phyloP scores from a whole-genome alignment of 345 rosid genomes.

The Arabidopsis thaliana region TAIR10.1 NC_003070.9:1948501-1949000 shows the following conservation, averaged over 20 bases:
- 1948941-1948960: slow-evolving; percentile 65
- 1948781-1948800: slow-evolving; percentile 61
- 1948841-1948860: slow-evolving; percentile 61
- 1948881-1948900: not conserved
- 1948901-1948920: slow-evolving; percentile 20
- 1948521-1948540: not conserved
- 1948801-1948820: slow-evolving; percentile 79
- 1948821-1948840: slow-evolving; percentile 76
- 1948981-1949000: slow-evolving; percentile 96
- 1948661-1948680: slow-evolving; percentile 83
- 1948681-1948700: slow-evolving; percentile 75
- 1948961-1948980: slow-evolving; percentile 77
- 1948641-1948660: slow-evolving; percentile 81
- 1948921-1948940: slow-evolving; percentile 61
- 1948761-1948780: slow-evolving; percentile 71
- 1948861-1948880: slow-evolving; percentile 1
- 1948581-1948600: slow-evolving; percentile 82
- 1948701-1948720: slow-evolving; percentile 85
- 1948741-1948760: slow-evolving; percentile 87
- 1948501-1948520: not conserved
- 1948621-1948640: slow-evolving; percentile 79
- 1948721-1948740: slow-evolving; percentile 77
- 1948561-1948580: slow-evolving; percentile 62
- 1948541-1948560: slow-evolving; percentile 8
- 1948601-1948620: slow-evolving; percentile 86